A percentile compares a stretch with the other conserved stretches of the same genome.
These are phyloP conservation scores for Leishmania mexicana DNA, from an alignment of 208 protist species.

Conservation along the genomic window DNA sequence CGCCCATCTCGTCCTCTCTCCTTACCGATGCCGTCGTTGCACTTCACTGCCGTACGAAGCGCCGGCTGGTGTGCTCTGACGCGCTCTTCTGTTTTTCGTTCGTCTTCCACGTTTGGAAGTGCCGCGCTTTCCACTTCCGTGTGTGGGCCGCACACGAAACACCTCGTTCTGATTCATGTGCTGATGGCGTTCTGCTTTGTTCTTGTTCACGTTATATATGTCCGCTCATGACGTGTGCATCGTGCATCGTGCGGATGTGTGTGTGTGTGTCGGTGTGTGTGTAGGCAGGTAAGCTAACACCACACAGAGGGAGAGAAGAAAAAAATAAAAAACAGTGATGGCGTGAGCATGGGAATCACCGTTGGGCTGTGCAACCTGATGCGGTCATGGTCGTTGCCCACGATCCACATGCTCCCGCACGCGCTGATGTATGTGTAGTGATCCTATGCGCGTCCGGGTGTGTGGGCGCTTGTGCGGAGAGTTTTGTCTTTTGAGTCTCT, in stretches of 20 bases:
- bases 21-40: not conserved
- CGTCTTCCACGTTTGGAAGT: not conserved
- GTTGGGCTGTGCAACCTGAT: not conserved
- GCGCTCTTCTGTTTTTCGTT: not conserved
- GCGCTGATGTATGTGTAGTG: not conserved
- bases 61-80: not conserved
- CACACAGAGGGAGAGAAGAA: too few species aligned
- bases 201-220: too few species aligned
- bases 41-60: not conserved
- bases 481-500: not conserved
- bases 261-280: not conserved
- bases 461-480: not conserved
- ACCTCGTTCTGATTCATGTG: not conserved
- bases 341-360: not conserved
- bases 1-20: not conserved
- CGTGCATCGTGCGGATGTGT: not conserved
- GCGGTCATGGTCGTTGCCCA: not conserved
- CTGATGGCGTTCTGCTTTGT: not conserved
- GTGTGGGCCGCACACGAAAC: not conserved
- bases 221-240: not conserved
- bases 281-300: not conserved
- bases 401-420: not conserved
- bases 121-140: not conserved
- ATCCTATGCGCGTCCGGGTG: not conserved
- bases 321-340: not conserved